Conservation (phyloP, 2,329 filamentous ascomycete genomes). For the Arachnomyces sp. region DNA sequence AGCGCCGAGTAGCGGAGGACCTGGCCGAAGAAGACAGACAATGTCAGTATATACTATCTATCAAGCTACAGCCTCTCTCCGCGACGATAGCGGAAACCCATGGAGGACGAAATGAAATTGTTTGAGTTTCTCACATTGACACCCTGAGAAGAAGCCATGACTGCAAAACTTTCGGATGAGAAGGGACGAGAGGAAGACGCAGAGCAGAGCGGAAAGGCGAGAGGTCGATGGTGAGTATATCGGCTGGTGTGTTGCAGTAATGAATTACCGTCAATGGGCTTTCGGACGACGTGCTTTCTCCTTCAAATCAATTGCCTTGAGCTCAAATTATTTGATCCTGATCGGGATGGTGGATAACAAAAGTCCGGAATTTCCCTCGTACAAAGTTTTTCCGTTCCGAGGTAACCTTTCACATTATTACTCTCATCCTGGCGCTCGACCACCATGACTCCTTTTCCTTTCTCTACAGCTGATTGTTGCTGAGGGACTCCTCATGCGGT, state of each 20-base stretch:
- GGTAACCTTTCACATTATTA: too few species aligned
- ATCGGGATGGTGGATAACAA: background rate
- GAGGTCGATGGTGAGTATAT: slow-evolving; percentile 1
- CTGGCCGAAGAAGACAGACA: slow-evolving; percentile 43
- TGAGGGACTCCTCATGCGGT: too few species aligned
- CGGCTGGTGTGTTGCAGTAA: too few species aligned
- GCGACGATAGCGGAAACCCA: background rate
- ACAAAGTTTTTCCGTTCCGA: too few species aligned
- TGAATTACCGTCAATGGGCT: slow-evolving; percentile 20
- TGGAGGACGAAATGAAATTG: slow-evolving; percentile 3
- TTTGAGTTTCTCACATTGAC: slow-evolving; percentile 50
- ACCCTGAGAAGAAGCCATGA: slow-evolving; percentile 59
- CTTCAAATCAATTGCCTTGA: too few species aligned
- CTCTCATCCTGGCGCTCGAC: too few species aligned
- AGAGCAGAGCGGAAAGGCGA: slow-evolving; percentile 28
- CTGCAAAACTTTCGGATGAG: slow-evolving; percentile 39
- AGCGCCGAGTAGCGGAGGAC: slow-evolving; percentile 96
- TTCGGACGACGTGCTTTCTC: too few species aligned
- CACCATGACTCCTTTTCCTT: too few species aligned
- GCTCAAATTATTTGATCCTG: too few species aligned
- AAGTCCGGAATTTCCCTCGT: background rate
- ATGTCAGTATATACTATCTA: background rate
- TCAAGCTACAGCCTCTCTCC: too few species aligned
- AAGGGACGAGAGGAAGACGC: slow-evolving; percentile 30
- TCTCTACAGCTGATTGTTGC: too few species aligned